Conservation (phyloP, 2,329 filamentous ascomycete genomes). For the Colletotrichum limetticola region DNA sequence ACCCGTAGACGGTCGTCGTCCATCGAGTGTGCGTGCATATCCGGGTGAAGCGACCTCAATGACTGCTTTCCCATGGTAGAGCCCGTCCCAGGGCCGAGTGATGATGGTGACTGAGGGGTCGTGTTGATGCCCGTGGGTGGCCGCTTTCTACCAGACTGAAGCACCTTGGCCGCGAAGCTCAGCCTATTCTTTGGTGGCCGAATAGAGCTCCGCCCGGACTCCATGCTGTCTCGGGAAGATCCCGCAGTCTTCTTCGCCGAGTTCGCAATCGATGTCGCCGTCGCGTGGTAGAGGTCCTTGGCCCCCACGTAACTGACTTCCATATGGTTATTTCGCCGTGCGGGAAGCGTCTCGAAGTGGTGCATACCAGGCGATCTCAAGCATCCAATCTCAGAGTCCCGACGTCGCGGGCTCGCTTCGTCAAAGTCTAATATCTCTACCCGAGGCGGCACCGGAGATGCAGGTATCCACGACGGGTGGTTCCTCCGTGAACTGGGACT, state of each 20-base stretch:
- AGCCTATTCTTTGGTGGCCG: slow-evolving; percentile 11
- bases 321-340: slow-evolving; percentile 34
- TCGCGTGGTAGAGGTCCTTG: slow-evolving; percentile 40
- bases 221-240: slow-evolving; percentile 3
- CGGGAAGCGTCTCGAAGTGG: slow-evolving; percentile 36
- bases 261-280: slow-evolving; percentile 38
- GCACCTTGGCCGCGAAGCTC: slow-evolving; percentile 33
- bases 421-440: slow-evolving; percentile 27
- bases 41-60: neutral
- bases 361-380: slow-evolving; percentile 34
- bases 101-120: neutral
- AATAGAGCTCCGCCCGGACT: slow-evolving; percentile 6
- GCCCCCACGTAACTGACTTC: slow-evolving; percentile 33
- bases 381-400: slow-evolving; percentile 31
- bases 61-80: neutral
- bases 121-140: slow-evolving; percentile 31
- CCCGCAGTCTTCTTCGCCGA: slow-evolving; percentile 8
- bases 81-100: neutral
- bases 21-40: slow-evolving; percentile 20
- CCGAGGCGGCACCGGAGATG: slow-evolving; percentile 30
- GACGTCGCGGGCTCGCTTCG: slow-evolving; percentile 25
- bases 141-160: slow-evolving; percentile 29
- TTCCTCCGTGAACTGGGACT: slow-evolving; percentile 24
- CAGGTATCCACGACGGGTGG: slow-evolving; percentile 29
- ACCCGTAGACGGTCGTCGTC: slow-evolving; percentile 30